Base-by-base conservation (phyloP, 352 stramenopile genomes). In the Pythium phragmiticola region DNA sequence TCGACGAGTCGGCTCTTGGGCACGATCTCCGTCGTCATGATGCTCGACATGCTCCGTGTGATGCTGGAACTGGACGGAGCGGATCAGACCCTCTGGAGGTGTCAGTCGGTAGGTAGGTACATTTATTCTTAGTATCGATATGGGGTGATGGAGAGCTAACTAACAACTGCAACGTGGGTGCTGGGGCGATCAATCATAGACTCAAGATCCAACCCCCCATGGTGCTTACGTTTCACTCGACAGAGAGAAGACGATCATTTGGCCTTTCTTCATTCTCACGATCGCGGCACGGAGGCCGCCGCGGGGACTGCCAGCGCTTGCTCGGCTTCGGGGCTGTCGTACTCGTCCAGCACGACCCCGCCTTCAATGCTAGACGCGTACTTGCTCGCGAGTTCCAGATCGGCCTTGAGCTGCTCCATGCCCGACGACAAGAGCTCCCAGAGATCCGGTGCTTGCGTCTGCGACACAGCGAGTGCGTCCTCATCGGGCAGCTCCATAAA, bases 391-490 rank as follows among this genome's bases (percentile, higher is more conserved):
- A 95, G 74, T 68, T 95, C 84, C 52, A 95, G 51, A 52, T 95
- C 87, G 21, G 84, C 83, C 73, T 95, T 94, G 13, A 95, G 76
- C 72, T 95, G 87, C 66, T 95, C 87, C 87, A 95, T 94, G n/a
- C 87, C 87, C 1, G 79, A 90, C 16, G 83, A 90, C 37, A 95
- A 59, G 47, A 95, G 61, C 60, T 95, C 84, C 87, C 87, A 95
- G 26, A 95, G 65, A 65, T 95, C 86, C 0, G 87, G 87, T 14
- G 83, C 73, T 42, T 81, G 75, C 28, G 69, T 82, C 43, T 90
- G 77, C 12, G 71, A 74, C 17, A 77, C 70, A 28, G 84, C 66
- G 37, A 90, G 53, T 48, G 76, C 67, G 48, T 92, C 85, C 28
- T 92, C 84, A 26, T 87, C 80, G 2, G 80, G 80, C 28, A 95